phyloP scores from a whole-genome alignment of 345 rosid genomes.

The Clausena lansium region DNA sequence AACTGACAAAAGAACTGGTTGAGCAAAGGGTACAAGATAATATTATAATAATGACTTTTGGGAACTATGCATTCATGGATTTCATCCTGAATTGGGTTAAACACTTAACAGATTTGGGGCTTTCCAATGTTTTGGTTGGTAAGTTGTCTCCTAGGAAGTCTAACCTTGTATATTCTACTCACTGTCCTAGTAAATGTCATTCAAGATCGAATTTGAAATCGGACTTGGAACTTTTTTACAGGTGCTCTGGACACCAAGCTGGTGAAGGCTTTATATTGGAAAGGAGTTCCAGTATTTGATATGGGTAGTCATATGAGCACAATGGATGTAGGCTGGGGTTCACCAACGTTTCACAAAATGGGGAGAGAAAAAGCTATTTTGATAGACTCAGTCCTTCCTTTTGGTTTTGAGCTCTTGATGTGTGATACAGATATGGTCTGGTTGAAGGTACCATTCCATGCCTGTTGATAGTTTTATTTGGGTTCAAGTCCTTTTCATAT shows the following conservation, averaged over 20 bases:
- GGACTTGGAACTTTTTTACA: constrained; percentile 24
- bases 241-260: constrained; percentile 97
- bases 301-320: constrained; percentile 99
- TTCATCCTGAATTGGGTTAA: constrained; percentile 95
- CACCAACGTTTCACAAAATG: constrained; percentile 96
- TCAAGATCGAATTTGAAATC: neutral
- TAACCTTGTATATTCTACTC: neutral
- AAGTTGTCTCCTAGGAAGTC: constrained; percentile 25
- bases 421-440: constrained; percentile 99
- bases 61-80: constrained; percentile 96
- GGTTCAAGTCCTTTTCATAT: neutral
- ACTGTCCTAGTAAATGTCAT: neutral
- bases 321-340: constrained; percentile 98
- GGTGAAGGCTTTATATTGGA: constrained; percentile 92
- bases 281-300: constrained; percentile 95
- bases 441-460: constrained; percentile 63
- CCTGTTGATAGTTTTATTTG: neutral
- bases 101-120: constrained; percentile 79
- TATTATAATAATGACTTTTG: constrained; percentile 82
- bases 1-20: constrained; percentile 65
- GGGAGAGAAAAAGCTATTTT: constrained; percentile 96
- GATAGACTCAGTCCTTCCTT: constrained; percentile 82
- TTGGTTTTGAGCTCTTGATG: constrained; percentile 85
- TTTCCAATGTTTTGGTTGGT: constrained; percentile 89
- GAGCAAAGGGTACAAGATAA: constrained; percentile 68